Evolutionary conservation across 2,329 filamentous ascomycete genomes (phyloP).

Genomic region (Exophiala aquamarina): DNA sequence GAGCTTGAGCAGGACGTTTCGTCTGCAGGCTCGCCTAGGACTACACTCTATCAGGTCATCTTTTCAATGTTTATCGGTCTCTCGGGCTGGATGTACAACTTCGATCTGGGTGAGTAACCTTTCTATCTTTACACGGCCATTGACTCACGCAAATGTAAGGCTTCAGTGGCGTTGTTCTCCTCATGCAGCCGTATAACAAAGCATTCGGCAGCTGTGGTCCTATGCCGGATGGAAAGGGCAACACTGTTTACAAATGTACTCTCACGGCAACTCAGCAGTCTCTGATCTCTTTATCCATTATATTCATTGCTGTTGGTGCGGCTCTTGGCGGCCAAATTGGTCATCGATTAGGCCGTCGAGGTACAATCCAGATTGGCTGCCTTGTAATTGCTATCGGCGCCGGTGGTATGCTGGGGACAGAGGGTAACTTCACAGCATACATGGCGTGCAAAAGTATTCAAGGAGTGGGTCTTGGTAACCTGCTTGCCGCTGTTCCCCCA

Average conservation of each 20-base stretch:
- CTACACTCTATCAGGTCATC: conserved; percentile 1
- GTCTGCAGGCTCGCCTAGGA: too few species aligned
- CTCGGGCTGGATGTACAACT: conserved; percentile 9
- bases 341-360: conserved; percentile 57
- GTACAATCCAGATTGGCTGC: conserved; percentile 62
- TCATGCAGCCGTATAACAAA: background rate
- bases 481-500: conserved; percentile 48
- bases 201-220: background rate
- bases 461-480: conserved; percentile 36
- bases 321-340: conserved; percentile 62
- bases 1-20: too few species aligned
- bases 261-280: conserved; percentile 31
- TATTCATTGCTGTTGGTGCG: conserved; percentile 32
- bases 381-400: conserved; percentile 67
- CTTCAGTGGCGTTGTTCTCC: conserved; percentile 1
- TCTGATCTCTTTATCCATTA: conserved; percentile 29
- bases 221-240: background rate
- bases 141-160: background rate
- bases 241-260: background rate
- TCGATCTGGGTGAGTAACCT: conserved; percentile 2
- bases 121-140: background rate
- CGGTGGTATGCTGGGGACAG: conserved; percentile 46
- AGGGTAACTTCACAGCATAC: conserved; percentile 17
- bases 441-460: conserved; percentile 53
- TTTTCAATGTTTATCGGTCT: conserved; percentile 3